Percentiles rank a stretch among this genome's conserved stretches.
Evolutionary conservation across 768 basidiomycete genomes (phyloP).

Genomic region (Rhodotorula taiwanensis): DNA sequence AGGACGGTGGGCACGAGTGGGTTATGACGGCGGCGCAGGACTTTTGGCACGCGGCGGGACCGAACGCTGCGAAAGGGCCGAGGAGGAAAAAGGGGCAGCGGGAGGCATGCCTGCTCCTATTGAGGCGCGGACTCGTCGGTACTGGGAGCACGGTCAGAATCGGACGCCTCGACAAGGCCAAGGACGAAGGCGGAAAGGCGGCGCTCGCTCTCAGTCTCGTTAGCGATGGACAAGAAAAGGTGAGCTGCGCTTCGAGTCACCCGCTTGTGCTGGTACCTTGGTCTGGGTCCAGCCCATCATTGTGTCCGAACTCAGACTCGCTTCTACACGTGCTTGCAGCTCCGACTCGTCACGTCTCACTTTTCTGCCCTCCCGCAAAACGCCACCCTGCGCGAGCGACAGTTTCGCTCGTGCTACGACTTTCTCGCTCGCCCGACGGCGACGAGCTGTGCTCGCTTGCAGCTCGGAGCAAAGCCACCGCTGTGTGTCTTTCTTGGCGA

Average conservation of each 20-base stretch:
- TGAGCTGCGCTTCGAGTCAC: not conserved
- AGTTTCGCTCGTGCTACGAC: constrained; percentile 4
- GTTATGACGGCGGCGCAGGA: constrained; percentile 13
- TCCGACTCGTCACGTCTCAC: constrained; percentile 30
- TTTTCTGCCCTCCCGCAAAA: constrained; percentile 30
- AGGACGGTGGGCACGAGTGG: not conserved
- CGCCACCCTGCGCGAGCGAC: constrained; percentile 5
- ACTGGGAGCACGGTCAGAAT: not conserved
- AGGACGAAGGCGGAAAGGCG: constrained; percentile 27
- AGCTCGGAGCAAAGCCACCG: not conserved
- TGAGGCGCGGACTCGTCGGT: not conserved
- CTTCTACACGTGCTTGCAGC: not conserved
- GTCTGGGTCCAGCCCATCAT: not conserved
- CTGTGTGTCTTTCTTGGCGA: constrained; percentile 17
- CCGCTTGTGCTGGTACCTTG: not conserved
- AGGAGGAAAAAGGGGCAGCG: constrained; percentile 10
- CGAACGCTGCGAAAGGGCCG: not conserved
- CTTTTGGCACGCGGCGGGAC: constrained; percentile 15
- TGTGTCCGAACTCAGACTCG: not conserved
- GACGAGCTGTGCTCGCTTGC: not conserved
- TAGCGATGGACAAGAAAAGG: not conserved
- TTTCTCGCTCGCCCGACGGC: not conserved
- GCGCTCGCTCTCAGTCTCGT: not conserved
- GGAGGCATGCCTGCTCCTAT: constrained; percentile 30
- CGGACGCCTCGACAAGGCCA: constrained; percentile 4